These are phyloP conservation scores for Alternaria dauci DNA, from an alignment of 2,329 filamentous ascomycete genomes.

Conservation along the genomic window DNA sequence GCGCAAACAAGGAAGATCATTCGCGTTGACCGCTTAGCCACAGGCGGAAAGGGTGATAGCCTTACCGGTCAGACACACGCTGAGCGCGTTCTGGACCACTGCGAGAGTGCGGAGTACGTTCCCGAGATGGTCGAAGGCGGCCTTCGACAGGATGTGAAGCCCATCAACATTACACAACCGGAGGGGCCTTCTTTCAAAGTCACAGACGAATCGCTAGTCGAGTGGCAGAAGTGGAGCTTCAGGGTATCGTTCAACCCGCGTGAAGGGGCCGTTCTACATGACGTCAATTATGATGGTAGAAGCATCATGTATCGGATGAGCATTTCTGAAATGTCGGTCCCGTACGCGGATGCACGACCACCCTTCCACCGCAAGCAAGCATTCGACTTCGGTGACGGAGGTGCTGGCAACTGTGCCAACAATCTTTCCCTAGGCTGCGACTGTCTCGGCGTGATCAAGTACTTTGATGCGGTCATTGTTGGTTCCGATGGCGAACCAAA, in stretches of 20 bases:
- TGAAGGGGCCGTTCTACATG: conserved; percentile 75
- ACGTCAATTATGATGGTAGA: conserved; percentile 71
- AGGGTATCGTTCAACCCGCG: conserved; percentile 51
- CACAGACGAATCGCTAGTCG: conserved; percentile 53
- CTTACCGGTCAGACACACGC: conserved; percentile 51
- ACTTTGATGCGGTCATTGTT: conserved; percentile 67
- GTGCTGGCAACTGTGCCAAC: conserved; percentile 72
- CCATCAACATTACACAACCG: conserved; percentile 75
- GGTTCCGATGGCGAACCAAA: conserved; percentile 64
- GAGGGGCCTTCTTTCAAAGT: conserved; percentile 73
- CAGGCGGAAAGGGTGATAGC: conserved; percentile 49
- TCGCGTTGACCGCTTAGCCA: conserved; percentile 49
- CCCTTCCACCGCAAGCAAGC: conserved; percentile 75
- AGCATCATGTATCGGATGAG: conserved; percentile 72
- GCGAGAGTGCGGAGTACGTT: conserved; percentile 61
- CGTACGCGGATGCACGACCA: conserved; percentile 70
- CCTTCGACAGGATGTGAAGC: conserved; percentile 62
- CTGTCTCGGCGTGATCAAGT: conserved; percentile 73
- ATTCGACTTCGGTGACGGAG: conserved; percentile 76
- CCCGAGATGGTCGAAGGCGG: conserved; percentile 52
- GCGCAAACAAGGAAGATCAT: conserved; percentile 47
- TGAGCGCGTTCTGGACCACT: conserved; percentile 57
- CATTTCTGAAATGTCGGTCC: conserved; percentile 73
- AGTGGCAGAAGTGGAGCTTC: conserved; percentile 59
- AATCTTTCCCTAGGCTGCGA: conserved; percentile 74